A percentile compares a stretch with the other conserved stretches of the same genome.
Conservation (phyloP, 306 rosid genomes). For the Dryas drummondii region DNA sequence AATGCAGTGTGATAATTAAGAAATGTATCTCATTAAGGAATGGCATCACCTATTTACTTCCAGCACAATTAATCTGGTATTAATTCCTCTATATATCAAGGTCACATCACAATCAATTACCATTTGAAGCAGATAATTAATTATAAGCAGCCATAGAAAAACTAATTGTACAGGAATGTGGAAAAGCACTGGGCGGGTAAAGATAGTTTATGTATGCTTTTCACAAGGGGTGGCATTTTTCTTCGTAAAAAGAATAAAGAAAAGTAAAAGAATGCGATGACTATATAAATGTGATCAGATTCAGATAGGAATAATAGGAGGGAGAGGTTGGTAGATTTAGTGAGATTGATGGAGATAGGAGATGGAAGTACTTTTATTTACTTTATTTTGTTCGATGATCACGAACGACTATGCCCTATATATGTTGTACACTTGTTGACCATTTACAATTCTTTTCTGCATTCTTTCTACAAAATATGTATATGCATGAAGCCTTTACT, state of each 20-base stretch:
- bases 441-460: conserved; percentile 24
- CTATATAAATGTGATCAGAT: neutral
- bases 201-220: neutral
- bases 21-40: too few species aligned
- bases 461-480: neutral
- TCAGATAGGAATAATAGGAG: too few species aligned
- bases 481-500: neutral
- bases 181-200: neutral
- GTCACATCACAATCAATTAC: too few species aligned
- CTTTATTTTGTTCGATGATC: conserved; percentile 19
- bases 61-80: too few species aligned
- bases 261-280: conserved; percentile 7
- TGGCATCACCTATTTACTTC: too few species aligned
- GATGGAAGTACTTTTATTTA: neutral
- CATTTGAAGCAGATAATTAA: too few species aligned
- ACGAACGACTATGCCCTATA: conserved; percentile 28
- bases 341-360: neutral
- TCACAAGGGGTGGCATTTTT: conserved; percentile 1
- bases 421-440: conserved; percentile 39
- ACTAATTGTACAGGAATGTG: neutral
- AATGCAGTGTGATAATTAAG: too few species aligned
- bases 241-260: neutral
- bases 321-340: too few species aligned
- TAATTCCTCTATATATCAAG: too few species aligned
- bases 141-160: too few species aligned